Evolutionary conservation across 805 yeast genomes (phyloP), one percentile per base, ranked within the genome.

Genomic region (Isabelozyma pseudorhagii): DNA sequence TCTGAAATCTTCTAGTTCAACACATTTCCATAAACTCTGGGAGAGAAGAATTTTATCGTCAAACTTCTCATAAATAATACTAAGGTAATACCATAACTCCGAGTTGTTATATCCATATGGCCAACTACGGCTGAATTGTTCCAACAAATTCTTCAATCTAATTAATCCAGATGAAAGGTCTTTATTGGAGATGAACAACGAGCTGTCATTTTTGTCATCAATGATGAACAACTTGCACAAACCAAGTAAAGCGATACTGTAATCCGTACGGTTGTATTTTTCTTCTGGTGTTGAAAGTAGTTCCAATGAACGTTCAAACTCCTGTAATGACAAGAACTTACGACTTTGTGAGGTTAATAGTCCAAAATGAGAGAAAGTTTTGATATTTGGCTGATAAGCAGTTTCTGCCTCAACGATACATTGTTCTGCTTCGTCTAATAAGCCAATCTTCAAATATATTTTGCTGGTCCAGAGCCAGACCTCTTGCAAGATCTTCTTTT

Each of bases 391-490:
- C 34, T 71, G 70, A 46, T 59, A 68, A 3, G 77, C 72, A 1
- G 73, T 65, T 50, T 80, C 85, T 1, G 96, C 89, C 64, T 90
- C 97, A 7, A 78, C 75, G 4, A 90, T 76, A 44, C 96, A 85
- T 50, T 79, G 83, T 57, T 83, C 83, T 1, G 92, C 82, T 47
- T 89, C 96, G 2, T 71, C 75, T 1, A 69, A 54, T 39, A 80
- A 64, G 1, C 80, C 83, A 5, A 79, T 75, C 50, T 80, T 78
- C 57, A 79, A 69, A 61, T 89, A 90, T 27, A 89, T 68, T 38
- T 78, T 76, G 0, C 90, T 77, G 0, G 89, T 77, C 80, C 90
- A 81, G 45, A 91, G 63, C 97, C 97, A 91, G 21, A 89, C 60
- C 34, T 75, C 74, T 57, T 84, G 89, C 43, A 84, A 61, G 8